Evolutionary conservation across 805 yeast species (phyloP).

Genomic region (Spathaspora boniae): DNA sequence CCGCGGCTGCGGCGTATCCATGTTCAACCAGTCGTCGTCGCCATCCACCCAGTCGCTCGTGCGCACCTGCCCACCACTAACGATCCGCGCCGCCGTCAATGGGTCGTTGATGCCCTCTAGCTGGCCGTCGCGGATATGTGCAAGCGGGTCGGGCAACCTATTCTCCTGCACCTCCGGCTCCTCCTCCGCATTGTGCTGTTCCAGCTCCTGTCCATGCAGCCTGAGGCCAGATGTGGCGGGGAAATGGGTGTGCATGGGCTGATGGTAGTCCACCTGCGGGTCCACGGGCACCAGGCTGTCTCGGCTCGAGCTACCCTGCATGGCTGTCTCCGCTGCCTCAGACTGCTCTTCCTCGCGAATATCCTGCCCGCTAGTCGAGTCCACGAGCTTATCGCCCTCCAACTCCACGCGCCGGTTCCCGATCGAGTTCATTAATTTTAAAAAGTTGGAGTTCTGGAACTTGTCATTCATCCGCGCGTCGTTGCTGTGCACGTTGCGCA

Average conservation of each 20-base stretch:
- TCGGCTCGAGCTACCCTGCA: too few relatives aligned
- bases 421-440: conserved; percentile 38
- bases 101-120: conserved; percentile 28
- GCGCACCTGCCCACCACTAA: conserved; percentile 40
- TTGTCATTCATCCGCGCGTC: conserved; percentile 24
- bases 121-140: conserved; percentile 40
- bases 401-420: conserved; percentile 36
- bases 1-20: conserved; percentile 6
- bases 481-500: conserved; percentile 10
- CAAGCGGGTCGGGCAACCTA: conserved; percentile 42
- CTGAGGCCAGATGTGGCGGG: not conserved
- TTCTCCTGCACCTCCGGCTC: conserved; percentile 8
- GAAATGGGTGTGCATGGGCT: conserved; percentile 11
- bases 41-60: conserved; percentile 35
- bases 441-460: conserved; percentile 33
- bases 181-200: not conserved
- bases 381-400: conserved; percentile 38
- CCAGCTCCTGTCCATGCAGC: not conserved
- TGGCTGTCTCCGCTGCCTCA: not conserved
- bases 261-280: conserved; percentile 10
- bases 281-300: too few relatives aligned
- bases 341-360: conserved; percentile 15
- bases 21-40: conserved; percentile 10
- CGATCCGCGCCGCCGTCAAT: conserved; percentile 36
- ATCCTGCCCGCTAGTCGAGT: conserved; percentile 30